These are phyloP conservation scores for Saturnispora kantuleensis DNA, from an alignment of 805 yeast species.

Conservation along the genomic window DNA sequence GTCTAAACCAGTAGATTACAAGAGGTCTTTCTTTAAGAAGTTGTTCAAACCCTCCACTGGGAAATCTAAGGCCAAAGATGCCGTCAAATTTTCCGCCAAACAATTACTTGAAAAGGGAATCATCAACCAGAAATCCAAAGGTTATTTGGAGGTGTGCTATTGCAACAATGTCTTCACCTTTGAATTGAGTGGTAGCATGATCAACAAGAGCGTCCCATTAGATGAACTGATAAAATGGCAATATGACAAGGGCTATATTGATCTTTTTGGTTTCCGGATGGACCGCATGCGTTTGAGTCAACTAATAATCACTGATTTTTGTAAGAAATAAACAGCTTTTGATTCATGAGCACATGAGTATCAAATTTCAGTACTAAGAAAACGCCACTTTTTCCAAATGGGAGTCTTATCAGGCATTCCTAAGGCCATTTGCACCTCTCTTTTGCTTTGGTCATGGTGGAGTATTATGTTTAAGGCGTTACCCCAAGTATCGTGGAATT, in stretches of 20 bases:
- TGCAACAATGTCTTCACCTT: constrained; percentile 64
- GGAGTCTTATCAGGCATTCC: constrained; percentile 31
- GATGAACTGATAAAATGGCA: constrained; percentile 46
- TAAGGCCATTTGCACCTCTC: constrained; percentile 32
- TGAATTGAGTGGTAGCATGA: constrained; percentile 38
- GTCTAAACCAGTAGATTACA: constrained; percentile 14
- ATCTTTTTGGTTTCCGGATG: not conserved
- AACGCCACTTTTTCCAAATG: not conserved
- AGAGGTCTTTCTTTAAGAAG: constrained; percentile 26
- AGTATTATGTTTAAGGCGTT: constrained; percentile 27
- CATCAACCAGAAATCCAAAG: constrained; percentile 1
- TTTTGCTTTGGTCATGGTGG: constrained; percentile 40
- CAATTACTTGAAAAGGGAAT: constrained; percentile 9
- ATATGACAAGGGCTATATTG: constrained; percentile 21
- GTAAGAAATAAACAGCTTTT: not conserved
- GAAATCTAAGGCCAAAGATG: constrained; percentile 2
- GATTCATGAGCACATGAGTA: not conserved
- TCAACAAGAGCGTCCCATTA: constrained; percentile 37
- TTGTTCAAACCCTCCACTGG: constrained; percentile 29
- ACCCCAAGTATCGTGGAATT: constrained; percentile 14
- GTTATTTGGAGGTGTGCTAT: constrained; percentile 62
- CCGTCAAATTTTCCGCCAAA: not conserved
- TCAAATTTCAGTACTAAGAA: too few relatives aligned
- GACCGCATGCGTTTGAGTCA: constrained; percentile 2
- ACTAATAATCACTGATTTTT: not conserved